A percentile compares a stretch with the other conserved stretches of the same genome.
phyloP scores from a whole-genome alignment of 2,329 filamentous ascomycete genomes.

The Xenoacremonium recifei region DNA sequence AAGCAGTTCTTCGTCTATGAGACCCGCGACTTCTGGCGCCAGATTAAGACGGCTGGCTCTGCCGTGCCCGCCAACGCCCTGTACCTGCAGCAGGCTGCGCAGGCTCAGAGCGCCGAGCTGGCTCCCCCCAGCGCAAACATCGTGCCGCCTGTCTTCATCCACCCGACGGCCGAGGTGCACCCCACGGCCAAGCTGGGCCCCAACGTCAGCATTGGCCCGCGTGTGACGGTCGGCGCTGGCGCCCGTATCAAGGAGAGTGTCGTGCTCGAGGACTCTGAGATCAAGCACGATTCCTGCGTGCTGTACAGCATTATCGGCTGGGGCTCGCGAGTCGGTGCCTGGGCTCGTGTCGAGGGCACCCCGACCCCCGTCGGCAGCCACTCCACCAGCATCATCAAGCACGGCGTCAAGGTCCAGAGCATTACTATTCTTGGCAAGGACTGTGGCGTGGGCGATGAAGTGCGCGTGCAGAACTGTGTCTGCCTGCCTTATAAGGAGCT shows the following conservation, averaged over 20 bases:
- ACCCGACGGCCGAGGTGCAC: constrained; percentile 86
- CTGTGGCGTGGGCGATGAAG: constrained; percentile 88
- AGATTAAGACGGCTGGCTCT: constrained; percentile 98
- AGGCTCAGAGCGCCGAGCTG: constrained; percentile 75
- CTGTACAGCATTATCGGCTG: constrained; percentile 96
- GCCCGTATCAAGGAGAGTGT: constrained; percentile 94
- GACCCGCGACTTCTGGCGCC: constrained; percentile 99
- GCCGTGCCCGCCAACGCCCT: constrained; percentile 95
- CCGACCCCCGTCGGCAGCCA: constrained; percentile 86
- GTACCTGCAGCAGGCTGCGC: constrained; percentile 92
- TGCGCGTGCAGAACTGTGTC: constrained; percentile 95
- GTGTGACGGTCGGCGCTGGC: constrained; percentile 79
- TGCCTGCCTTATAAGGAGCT: constrained; percentile 97
- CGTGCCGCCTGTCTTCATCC: constrained; percentile 90
- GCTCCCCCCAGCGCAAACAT: constrained; percentile 82
- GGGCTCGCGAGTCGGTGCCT: constrained; percentile 94
- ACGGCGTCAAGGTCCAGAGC: constrained; percentile 97
- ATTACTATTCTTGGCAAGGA: constrained; percentile 98
- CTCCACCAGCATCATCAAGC: constrained; percentile 93
- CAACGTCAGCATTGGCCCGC: constrained; percentile 94
- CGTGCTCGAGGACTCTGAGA: constrained; percentile 89
- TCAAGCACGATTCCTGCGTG: constrained; percentile 95
- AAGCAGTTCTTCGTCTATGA: constrained; percentile 98
- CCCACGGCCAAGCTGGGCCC: constrained; percentile 95
- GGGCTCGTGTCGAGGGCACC: constrained; percentile 95